A percentile compares a stretch with the other conserved stretches of the same genome.
phyloP scores from a whole-genome alignment of 306 rosid genomes.

The Astragalus membranaceus region DNA sequence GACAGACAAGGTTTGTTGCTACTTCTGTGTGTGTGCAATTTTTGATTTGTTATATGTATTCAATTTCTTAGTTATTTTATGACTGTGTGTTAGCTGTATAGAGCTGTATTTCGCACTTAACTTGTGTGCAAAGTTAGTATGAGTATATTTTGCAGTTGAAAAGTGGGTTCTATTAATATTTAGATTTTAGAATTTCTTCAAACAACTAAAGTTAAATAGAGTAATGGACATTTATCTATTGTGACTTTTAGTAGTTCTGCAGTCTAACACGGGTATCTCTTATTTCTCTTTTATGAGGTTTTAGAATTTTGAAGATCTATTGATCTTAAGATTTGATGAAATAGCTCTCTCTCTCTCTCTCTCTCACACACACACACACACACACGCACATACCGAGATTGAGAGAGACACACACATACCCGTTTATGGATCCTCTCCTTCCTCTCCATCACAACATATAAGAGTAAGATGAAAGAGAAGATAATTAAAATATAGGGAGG shows the following conservation, averaged over 20 bases:
- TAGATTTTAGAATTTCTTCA: neutral
- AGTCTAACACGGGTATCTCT: neutral
- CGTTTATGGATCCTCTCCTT: too few species aligned
- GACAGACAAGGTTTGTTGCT: conserved; percentile 61
- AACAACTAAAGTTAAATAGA: neutral
- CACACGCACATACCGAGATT: too few species aligned
- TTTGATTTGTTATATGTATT: neutral
- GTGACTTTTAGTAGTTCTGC: conserved; percentile 14
- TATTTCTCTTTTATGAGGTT: neutral
- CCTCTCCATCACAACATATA: too few species aligned
- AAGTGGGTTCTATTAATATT: neutral
- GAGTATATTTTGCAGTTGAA: neutral
- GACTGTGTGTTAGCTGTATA: neutral
- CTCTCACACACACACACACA: too few species aligned
- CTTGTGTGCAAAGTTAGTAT: neutral
- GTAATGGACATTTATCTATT: neutral
- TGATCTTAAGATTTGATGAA: conserved; percentile 1
- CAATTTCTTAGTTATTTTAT: neutral
- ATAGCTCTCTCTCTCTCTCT: neutral
- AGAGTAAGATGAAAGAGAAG: too few species aligned
- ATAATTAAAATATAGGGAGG: too few species aligned
- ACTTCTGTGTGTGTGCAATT: neutral
- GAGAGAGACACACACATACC: too few species aligned
- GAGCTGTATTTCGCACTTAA: neutral
- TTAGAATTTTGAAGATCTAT: neutral